Base-by-base conservation (phyloP, 148 eudicot species). In the Arctostaphylos glauca region DNA sequence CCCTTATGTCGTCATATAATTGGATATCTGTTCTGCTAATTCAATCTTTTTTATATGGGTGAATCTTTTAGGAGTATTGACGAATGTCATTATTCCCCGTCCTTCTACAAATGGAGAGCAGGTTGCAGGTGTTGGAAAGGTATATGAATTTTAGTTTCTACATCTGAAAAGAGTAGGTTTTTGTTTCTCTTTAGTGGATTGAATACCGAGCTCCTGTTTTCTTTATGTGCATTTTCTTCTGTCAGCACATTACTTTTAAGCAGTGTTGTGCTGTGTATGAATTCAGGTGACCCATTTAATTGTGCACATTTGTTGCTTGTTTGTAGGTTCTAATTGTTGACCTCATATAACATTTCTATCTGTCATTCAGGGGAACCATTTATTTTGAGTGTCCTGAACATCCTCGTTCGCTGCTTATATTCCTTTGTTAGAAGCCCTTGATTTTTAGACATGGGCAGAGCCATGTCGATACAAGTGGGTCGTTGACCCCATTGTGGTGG, bases 101-200 rank as follows among this genome's bases (percentile, higher is more conserved):
- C 98, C 97, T 3, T 48, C 81, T 79, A 66, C 84, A 46, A 87
- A 86, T 78, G 94, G 91, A n/a, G 92, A 90, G 67, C 88, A 84
- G 43, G 55, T 79, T 50, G 89, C 92, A 62, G 98, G 98, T 81
- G 91, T 94, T 88, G 98, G 98, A 70, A 96, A 94, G 98, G 98
- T 93, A 93, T 16, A 23, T 85, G 59, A 3, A 3, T 76, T 75
- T 55, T 44, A 16, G 25, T 66, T 19, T 44, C 46, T 77, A 54
- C 46, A 76, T 56, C 23, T 76, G 43, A 56, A 55, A 55, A n/a
- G 44, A 62, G 14, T 54, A 53, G 60, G 47, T 53, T 77, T 55
- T 47, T 49, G 59, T 75, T 75, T 31, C 23, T 7, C 52, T 49
- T 23, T 76, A 53, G 46, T 6, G 2, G 18, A 52, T 50, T 48